Conservation (phyloP, 2,329 filamentous ascomycete genomes). For the Amauroascus niger region DNA sequence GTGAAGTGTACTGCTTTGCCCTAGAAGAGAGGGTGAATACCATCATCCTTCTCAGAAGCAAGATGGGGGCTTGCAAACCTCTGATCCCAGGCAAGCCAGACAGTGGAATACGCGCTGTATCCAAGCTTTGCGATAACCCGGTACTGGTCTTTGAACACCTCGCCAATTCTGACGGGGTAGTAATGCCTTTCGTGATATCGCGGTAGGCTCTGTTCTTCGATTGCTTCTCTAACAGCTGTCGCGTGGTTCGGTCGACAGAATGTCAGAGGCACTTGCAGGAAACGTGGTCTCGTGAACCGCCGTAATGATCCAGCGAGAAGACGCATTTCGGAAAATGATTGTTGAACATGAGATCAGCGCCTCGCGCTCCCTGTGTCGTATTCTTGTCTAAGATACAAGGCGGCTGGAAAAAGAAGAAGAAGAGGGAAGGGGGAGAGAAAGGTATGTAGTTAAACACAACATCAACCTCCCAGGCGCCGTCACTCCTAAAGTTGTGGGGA, state of each 20-base stretch:
- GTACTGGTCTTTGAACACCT: slow-evolving; percentile 19
- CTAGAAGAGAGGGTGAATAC: slow-evolving; percentile 6
- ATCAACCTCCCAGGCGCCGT: too few relatives aligned
- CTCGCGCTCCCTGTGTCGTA: background rate
- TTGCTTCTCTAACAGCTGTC: slow-evolving; percentile 4
- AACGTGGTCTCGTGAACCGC: slow-evolving; percentile 8
- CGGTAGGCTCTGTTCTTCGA: slow-evolving; percentile 14
- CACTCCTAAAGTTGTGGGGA: too few relatives aligned
- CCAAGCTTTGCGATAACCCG: slow-evolving; percentile 22
- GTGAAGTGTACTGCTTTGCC: slow-evolving; percentile 16
- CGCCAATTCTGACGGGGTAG: slow-evolving; percentile 20
- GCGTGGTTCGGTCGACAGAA: slow-evolving; percentile 11
- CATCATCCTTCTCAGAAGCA: background rate
- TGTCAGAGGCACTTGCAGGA: slow-evolving; percentile 7
- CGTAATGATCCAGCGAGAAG: slow-evolving; percentile 3
- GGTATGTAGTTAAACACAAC: too few relatives aligned
- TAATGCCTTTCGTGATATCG: slow-evolving; percentile 20
- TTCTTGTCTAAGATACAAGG: too few relatives aligned
- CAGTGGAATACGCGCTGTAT: slow-evolving; percentile 22
- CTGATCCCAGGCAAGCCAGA: slow-evolving; percentile 22
- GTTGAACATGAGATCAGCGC: background rate
- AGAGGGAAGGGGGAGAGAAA: too few relatives aligned
- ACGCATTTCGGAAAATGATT: slow-evolving; percentile 10
- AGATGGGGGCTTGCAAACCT: slow-evolving; percentile 6
- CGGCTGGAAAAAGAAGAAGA: too few relatives aligned